Evolutionary conservation across 2,329 filamentous ascomycete species (phyloP), one percentile per base, ranked within the genome.

Genomic region (Arachnomyces sp.): DNA sequence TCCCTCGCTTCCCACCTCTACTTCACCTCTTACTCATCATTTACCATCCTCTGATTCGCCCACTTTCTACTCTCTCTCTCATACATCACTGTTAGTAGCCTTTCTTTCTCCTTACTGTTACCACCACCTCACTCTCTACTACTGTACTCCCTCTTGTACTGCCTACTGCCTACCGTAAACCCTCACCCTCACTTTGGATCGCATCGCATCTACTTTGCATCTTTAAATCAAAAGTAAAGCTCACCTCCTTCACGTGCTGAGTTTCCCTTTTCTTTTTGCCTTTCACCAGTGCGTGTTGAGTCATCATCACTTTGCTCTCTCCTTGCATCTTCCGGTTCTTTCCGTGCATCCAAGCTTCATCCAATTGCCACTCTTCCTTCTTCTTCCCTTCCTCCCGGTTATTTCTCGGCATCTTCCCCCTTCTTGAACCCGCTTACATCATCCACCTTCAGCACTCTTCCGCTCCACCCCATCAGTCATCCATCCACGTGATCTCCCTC

Each of bases 401-500:
- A 41, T 36, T 43, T 44, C 30, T 38, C 37, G 28, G 31, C 43
- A 35, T 35, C 40, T 44, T 34, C 30, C 38, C 44, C 25, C 42
- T 30, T 43, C 44, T 43, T 38, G 35, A 44, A 39, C 44, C 37
- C 39, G 16, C 32, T 41, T 35, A 34, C 41, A 38, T 43, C 40
- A 20, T 38, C 46, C 36, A 34, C 41, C 45, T 44, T 34, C 45
- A 36, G 36, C 36, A 16, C 42, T 38, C 29, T 40, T 31, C 38
- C 39, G 29, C 48, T 47, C 17, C 16, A 17, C 39, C 28, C 29
- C 41, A 18, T 54, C 48, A 57, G 49, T 56, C 54, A 54, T 31
- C 20, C 39, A 50, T 45, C 40, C 63, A 66, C 63, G 63, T 66
- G 63, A 65, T 47, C 28, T 7, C 2, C 17, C 31, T 14, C 18